Conservation (phyloP, 495 filamentous ascomycete species). For the Haplographium delicatum region DNA sequence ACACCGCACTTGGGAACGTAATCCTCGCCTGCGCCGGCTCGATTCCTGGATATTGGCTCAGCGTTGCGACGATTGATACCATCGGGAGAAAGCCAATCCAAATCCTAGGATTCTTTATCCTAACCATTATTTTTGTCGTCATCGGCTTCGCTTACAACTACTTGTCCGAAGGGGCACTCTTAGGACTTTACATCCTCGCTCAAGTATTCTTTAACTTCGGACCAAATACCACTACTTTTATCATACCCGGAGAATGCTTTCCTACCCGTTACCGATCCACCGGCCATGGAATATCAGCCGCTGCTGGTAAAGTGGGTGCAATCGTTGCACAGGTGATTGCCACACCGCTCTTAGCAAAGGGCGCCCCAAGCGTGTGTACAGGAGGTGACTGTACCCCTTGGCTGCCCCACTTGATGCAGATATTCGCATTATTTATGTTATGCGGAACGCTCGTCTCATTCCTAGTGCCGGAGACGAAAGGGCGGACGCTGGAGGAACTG, state of each 20-base stretch:
- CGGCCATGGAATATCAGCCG: conserved; percentile 80
- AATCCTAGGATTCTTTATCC: conserved; percentile 65
- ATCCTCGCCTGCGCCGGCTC: conserved; percentile 72
- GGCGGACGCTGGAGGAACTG: conserved; percentile 55
- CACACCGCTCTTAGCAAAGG: conserved; percentile 41
- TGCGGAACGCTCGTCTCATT: conserved; percentile 33
- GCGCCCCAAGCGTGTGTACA: conserved; percentile 19
- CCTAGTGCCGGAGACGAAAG: conserved; percentile 59
- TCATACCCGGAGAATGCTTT: conserved; percentile 86
- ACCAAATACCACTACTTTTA: conserved; percentile 85
- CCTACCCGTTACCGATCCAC: conserved; percentile 82
- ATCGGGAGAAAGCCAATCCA: conserved; percentile 80
- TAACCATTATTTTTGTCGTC: conserved; percentile 67
- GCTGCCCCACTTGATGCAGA: conserved; percentile 26
- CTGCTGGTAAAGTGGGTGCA: conserved; percentile 75
- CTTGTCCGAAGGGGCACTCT: conserved; percentile 41
- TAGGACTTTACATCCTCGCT: conserved; percentile 74
- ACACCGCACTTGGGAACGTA: conserved; percentile 68
- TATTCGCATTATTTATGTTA: conserved; percentile 24
- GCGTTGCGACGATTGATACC: conserved; percentile 63
- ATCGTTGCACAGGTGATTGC: conserved; percentile 55
- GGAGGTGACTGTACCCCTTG: conserved; percentile 19
- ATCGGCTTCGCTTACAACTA: conserved; percentile 70
- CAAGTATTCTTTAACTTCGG: conserved; percentile 46
- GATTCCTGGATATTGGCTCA: conserved; percentile 76